Evolutionary conservation across 768 basidiomycete species (phyloP).

Genomic region (Mycena haematopus): DNA sequence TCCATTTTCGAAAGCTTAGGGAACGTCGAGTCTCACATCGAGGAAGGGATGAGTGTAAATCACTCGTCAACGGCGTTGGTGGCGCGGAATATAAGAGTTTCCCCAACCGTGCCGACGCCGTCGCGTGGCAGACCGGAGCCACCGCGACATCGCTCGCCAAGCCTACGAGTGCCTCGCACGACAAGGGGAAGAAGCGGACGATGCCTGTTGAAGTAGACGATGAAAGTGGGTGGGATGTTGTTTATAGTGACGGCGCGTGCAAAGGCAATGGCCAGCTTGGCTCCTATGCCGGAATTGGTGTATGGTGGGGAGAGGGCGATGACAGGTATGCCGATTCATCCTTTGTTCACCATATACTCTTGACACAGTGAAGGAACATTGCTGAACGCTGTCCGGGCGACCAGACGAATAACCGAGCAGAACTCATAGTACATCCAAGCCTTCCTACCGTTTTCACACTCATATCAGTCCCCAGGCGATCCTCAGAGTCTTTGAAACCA

Average conservation of each 20-base stretch:
- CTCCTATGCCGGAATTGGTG: conserved; percentile 82
- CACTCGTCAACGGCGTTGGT: conserved; percentile 68
- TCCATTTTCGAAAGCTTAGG: not conserved
- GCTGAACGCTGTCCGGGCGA: conserved; percentile 82
- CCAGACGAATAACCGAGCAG: conserved; percentile 90
- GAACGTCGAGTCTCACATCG: not conserved
- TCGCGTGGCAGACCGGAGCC: conserved; percentile 51
- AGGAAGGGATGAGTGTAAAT: conserved; percentile 73
- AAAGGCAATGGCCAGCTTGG: conserved; percentile 76
- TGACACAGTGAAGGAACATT: conserved; percentile 64
- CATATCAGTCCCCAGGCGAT: conserved; percentile 68
- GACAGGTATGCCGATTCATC: conserved; percentile 50
- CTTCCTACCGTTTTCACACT: not conserved
- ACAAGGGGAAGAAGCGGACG: conserved; percentile 44
- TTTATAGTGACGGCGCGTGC: conserved; percentile 90
- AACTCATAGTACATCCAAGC: conserved; percentile 69
- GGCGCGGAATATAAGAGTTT: conserved; percentile 77
- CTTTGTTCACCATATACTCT: not conserved
- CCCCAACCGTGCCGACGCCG: conserved; percentile 58
- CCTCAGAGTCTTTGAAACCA: conserved; percentile 77
- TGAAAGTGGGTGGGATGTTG: conserved; percentile 51
- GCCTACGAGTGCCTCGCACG: not conserved
- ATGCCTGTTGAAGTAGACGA: conserved; percentile 35
- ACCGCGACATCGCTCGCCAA: conserved; percentile 9
- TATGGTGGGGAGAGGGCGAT: conserved; percentile 84